Percentiles rank a stretch among this genome's conserved stretches.
Evolutionary conservation across 108 stramenopile genomes (phyloP).

Genomic region (Parietichytrium sp.): DNA sequence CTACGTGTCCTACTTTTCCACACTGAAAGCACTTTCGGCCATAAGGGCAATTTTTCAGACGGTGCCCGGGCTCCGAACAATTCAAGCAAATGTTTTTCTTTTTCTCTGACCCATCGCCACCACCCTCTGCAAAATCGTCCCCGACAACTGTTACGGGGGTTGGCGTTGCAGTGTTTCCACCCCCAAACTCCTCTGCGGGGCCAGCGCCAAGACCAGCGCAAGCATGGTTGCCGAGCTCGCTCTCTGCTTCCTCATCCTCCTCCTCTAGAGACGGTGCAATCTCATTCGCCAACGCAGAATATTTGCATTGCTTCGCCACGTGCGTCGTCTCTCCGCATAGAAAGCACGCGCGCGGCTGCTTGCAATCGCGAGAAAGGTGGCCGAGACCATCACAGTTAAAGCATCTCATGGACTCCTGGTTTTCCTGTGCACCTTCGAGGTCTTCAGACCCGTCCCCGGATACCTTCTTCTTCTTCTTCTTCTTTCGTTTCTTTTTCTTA

Average conservation of each 20-base stretch:
- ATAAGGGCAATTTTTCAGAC: slow-evolving; percentile 29
- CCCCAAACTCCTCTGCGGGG: too few species aligned
- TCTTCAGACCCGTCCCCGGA: neutral
- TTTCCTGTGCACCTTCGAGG: neutral
- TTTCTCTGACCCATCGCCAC: neutral
- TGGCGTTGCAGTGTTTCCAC: too few species aligned
- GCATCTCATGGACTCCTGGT: slow-evolving; percentile 1
- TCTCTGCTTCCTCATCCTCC: slow-evolving; percentile 23
- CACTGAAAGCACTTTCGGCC: slow-evolving; percentile 39
- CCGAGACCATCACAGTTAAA: slow-evolving; percentile 34
- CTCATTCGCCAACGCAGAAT: neutral
- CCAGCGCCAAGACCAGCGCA: neutral
- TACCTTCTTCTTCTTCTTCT: slow-evolving; percentile 36
- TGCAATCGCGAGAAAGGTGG: slow-evolving; percentile 35
- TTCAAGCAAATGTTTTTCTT: neutral
- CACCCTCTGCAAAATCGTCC: too few species aligned
- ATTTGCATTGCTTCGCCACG: slow-evolving; percentile 4
- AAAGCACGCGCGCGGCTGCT: slow-evolving; percentile 32
- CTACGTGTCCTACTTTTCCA: slow-evolving; percentile 31
- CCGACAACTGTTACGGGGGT: too few species aligned
- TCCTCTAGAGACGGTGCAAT: too few species aligned
- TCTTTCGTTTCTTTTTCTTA: slow-evolving; percentile 37
- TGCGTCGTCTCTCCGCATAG: slow-evolving; percentile 31
- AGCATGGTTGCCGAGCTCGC: neutral
- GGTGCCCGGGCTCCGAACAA: slow-evolving; percentile 21